Evolutionary conservation across 352 stramenopile species (phyloP).

Genomic region (Aphanomyces cochlioides): DNA sequence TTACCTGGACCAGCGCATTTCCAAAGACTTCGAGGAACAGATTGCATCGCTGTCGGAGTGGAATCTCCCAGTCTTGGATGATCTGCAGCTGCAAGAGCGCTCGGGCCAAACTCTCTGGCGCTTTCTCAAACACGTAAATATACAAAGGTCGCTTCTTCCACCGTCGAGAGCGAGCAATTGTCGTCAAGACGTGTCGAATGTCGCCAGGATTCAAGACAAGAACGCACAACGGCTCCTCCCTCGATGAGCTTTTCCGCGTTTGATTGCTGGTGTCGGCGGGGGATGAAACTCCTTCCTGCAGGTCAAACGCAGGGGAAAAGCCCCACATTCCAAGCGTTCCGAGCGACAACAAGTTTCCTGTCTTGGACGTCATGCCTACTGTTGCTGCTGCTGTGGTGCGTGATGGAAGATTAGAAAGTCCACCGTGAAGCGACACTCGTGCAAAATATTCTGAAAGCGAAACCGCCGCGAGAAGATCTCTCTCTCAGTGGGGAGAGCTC

Average conservation of each 20-base stretch:
- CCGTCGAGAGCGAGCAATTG: slow-evolving; percentile 36
- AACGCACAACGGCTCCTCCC: slow-evolving; percentile 44
- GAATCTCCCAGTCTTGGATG: slow-evolving; percentile 80
- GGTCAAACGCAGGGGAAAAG: slow-evolving; percentile 74
- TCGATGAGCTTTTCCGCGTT: background rate
- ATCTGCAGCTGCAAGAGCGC: slow-evolving; percentile 88
- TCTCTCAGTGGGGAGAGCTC: too few species aligned
- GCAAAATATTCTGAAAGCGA: too few species aligned
- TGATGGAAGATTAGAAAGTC: too few species aligned
- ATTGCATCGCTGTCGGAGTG: slow-evolving; percentile 85
- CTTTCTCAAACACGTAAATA: slow-evolving; percentile 88
- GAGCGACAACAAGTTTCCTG: slow-evolving; percentile 33
- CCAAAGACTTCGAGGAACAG: slow-evolving; percentile 92
- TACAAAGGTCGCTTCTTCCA: slow-evolving; percentile 47
- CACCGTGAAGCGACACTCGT: too few species aligned
- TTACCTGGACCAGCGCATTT: slow-evolving; percentile 85
- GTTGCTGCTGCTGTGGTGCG: background rate
- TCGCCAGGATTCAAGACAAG: slow-evolving; percentile 67
- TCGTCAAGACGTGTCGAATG: slow-evolving; percentile 67
- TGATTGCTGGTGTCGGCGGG: background rate
- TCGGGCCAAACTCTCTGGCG: slow-evolving; percentile 80
- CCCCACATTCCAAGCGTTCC: slow-evolving; percentile 85
- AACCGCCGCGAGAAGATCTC: too few species aligned
- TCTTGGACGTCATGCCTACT: slow-evolving; percentile 12
- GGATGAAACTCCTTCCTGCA: slow-evolving; percentile 34